Conservation (phyloP, 164 flowering plant genomes). For the Cinnamomum micranthum region DNA sequence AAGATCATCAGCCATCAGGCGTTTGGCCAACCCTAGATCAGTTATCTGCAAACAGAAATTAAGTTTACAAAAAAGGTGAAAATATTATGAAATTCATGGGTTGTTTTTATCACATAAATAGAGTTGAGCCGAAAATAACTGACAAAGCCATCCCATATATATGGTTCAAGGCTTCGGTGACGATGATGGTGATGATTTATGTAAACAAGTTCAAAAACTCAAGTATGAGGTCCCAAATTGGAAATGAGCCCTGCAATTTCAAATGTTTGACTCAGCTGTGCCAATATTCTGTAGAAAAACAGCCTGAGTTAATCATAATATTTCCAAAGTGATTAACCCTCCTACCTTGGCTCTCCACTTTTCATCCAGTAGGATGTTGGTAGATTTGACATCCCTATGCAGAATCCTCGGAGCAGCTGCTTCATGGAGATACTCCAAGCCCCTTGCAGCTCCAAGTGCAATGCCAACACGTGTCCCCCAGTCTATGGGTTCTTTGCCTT, state of each 20-base stretch:
- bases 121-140: no score
- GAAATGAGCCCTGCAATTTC: background rate
- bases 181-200: background rate
- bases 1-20: constrained; percentile 59
- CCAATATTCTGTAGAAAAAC: background rate
- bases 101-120: no score
- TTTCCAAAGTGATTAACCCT: background rate
- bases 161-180: no score
- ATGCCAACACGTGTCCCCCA: constrained; percentile 82
- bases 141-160: no score
- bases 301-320: no score
- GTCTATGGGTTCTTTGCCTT: constrained; percentile 46
- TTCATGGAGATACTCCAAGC: constrained; percentile 96
- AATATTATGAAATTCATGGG: background rate
- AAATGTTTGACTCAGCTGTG: background rate
- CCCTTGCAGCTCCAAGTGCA: constrained; percentile 97
- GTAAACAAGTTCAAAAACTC: background rate
- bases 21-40: constrained; percentile 97
- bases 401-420: constrained; percentile 95
- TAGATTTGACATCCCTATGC: constrained; percentile 97
- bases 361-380: constrained; percentile 86
- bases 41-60: constrained; percentile 62
- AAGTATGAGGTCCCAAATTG: background rate
- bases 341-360: constrained; percentile 81
- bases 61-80: background rate